Evolutionary conservation across 1,284 basidiomycete genomes (phyloP), one percentile per base, ranked within the genome.

Genomic region (Leccinum griseonigrum): DNA sequence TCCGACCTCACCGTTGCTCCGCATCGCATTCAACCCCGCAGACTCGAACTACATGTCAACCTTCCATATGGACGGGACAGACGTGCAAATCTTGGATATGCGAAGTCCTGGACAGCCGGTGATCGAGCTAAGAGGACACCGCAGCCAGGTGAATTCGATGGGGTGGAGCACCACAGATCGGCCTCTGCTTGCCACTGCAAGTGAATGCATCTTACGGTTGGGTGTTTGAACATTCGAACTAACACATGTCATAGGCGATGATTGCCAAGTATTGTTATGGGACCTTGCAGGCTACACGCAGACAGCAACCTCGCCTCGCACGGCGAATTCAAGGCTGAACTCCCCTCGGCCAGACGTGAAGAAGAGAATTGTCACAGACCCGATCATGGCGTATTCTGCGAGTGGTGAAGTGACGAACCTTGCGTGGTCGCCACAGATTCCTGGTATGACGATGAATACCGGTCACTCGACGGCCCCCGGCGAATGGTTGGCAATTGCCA

Each of bases 21-120:
- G 93, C 38, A 91, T 95, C 61, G 90, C 89, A 31, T 95, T 95
- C 78, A 94, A 94, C 69, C 94, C 93, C 0, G 82, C 86, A 2
- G 91, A 94, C 74, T 88, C 91, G 11, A 92, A 94, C 75, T 97
- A 94, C 69, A 92, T 95, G 85, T 92, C 92, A n/a, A 95, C 91
- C 2, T 97, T 92, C 78, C 92, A 94, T 68, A 89, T 94, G 83
- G 94, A 97, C 71, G 92, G 92, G 57, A 76, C 82, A 26, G 90
- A 94, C 67, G 84, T 97, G 3, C 91, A 97, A 72, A 92, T 98
- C 40, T 80, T 98, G 63, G 95, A 98, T 72, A 97, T 97, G 91
- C 85, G 95, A 54, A 92, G 88, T 75, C 95, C 95, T 0, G 96
- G 96, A 0, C 88, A 92, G 66, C 95, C 96, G 0, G 94, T 97